Base-by-base conservation (phyloP, 768 basidiomycete species). In the Suillus cothurnatus region DNA sequence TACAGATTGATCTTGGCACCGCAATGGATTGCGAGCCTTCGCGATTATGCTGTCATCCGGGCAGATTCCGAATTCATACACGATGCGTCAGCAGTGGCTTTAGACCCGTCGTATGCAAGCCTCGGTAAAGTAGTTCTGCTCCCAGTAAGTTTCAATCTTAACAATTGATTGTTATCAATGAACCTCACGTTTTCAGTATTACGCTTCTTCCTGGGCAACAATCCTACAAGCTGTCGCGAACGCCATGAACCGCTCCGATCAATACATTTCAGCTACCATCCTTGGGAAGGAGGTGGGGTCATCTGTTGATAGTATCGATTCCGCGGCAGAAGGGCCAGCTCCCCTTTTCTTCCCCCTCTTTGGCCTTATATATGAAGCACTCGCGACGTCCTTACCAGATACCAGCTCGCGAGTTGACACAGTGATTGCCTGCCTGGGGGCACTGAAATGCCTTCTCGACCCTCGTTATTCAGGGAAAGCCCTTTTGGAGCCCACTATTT, bases 41-140 rank as follows among this genome's bases (percentile, higher is more conserved):
- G 95, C 4, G 97, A 99, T 76, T 99, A 97, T 69, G 96, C 97
- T 1, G 90, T 90, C 65, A 88, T 98, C 52, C 84, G 93, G 50
- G 89, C 91, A 6, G 95, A 97, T 71, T 94, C 94, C 0, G 97
- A 98, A 72, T 87, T 91, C 66, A 79, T 90, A 11, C 87, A 93
- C 41, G 91, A 95, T 65, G 80, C 88, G 0, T 86, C 92, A 2
- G 86, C 90, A 2, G 88, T 88, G 11, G 85, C 91, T 1, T 76
- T 94, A 41, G 95, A 97, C 67, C 85, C 90, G 0, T 90, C 92
- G 0, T 94, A 94, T 74, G 90, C 91, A 11, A 95, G 91, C 60
- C 82, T 98, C 9, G 95, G 95, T 1, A 88, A 92, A 68, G 97
- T 98, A 67, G 93, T 97, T 8, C 79, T 97, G 2, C 76, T 99